Evolutionary conservation across 495 filamentous ascomycete genomes (phyloP).

Genomic region (Aspergillus affinis): DNA sequence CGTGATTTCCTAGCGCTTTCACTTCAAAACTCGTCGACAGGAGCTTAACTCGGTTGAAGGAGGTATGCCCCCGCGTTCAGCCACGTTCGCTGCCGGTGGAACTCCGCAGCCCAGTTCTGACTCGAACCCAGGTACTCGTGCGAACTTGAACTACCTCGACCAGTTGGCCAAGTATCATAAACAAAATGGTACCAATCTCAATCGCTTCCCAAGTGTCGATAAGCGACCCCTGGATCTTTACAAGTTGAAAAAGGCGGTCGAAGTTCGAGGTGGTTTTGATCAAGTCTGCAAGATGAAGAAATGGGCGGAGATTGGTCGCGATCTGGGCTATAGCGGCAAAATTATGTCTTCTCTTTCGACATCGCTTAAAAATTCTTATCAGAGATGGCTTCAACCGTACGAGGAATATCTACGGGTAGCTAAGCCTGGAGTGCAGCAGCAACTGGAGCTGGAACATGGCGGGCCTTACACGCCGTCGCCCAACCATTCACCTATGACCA

Average conservation of each 20-base stretch:
- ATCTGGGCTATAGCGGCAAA: conserved; percentile 97
- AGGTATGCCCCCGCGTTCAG: conserved; percentile 63
- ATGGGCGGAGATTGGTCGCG: conserved; percentile 97
- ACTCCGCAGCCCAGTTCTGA: conserved; percentile 39
- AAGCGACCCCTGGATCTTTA: conserved; percentile 97
- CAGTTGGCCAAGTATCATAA: conserved; percentile 96
- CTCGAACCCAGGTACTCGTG: conserved; percentile 71
- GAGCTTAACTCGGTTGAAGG: conserved; percentile 98
- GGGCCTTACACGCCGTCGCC: conserved; percentile 94
- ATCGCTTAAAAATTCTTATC: conserved; percentile 97
- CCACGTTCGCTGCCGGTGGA: conserved; percentile 35
- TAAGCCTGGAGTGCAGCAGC: conserved; percentile 95
- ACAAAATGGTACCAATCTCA: conserved; percentile 90
- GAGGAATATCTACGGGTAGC: conserved; percentile 91
- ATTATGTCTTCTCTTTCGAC: conserved; percentile 99
- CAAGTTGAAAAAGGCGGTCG: conserved; percentile 94
- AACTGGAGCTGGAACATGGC: conserved; percentile 89
- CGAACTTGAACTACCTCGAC: conserved; percentile 95
- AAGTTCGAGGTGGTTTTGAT: conserved; percentile 89
- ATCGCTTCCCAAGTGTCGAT: conserved; percentile 92
- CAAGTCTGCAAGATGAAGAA: conserved; percentile 96
- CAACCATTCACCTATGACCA: conserved; percentile 72
- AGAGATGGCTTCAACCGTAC: conserved; percentile 93
- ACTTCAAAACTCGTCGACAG: conserved; percentile 94
- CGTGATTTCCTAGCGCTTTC: conserved; percentile 67